Base-by-base conservation (phyloP, 2,329 filamentous ascomycete species). In the Colletotrichum sp. region DNA sequence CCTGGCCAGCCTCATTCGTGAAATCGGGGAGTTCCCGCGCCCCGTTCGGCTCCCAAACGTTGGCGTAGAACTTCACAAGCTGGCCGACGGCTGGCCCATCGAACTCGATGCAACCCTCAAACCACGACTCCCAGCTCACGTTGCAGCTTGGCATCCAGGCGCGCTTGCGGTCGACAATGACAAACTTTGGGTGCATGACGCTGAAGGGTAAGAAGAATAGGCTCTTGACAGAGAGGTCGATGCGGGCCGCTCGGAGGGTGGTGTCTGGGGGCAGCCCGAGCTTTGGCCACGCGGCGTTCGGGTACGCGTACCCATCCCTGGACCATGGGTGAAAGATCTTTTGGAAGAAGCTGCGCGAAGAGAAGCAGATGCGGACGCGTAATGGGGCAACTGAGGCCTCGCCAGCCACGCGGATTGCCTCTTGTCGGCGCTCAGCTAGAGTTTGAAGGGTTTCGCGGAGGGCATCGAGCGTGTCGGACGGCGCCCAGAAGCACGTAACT, bases 151-250 rank as follows among this genome's bases (percentile, higher is more conserved):
- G 95, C 12, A 97, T 83, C 80, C 93, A 93, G 0, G 93, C 93
- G 4, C 85, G 88, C 36, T 87, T 83, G 1, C 93, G 89, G 82
- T 98, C 95, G 2, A 96, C 84, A 16, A 97, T 88, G 49, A 96
- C 88, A 79, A 95, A 96, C 80, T 98, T 98, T 0, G 95, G 93
- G 81, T 98, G 95, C 92, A 97, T 94, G n/a, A 98, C 93, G 80
- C 94, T 95, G 76, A 97, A 92, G 0, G 95, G 95, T 4, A 93
- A 87, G 77, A 96, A 92, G 83, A 98, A 98, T 9, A 96, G 87
- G 77, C 92, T 95, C 86, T 95, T 96, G 72, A 96, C 91, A 0
- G 89, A 87, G 39, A 98, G 81, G 68, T 96, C 90, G 21, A 98
- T 89, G 4, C 91, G 91, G 1, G 85, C 88, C 6, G 91, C 86